Evolutionary conservation across 1,139 yeast species (phyloP), one percentile per base, ranked within the genome.

Genomic region (Taphrina confusa): DNA sequence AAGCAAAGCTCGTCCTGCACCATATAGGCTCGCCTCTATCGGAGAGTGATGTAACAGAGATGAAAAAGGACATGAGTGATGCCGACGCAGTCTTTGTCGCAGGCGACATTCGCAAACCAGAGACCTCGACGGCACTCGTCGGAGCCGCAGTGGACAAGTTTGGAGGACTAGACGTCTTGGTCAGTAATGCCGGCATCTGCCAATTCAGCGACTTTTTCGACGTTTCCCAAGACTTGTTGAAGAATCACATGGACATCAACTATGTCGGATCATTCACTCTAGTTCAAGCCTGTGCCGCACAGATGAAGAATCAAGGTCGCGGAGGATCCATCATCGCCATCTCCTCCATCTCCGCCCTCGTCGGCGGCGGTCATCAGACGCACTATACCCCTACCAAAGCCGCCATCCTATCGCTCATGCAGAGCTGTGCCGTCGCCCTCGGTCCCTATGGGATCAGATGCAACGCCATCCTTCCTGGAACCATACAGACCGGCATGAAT

Each of bases 371-470:
- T 14, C 78, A 79, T 68, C 75, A 78, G 65, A 81, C 83, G 16
- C 82, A 81, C 69, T 81, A 80, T 66, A 79, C 83, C 12, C 79
- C 83, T 62, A 81, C 82, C 68, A 83, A 84, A 27, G 84, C 84
- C 1, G 80, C 79, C n/a, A 70, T 77, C 63, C 83, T 80, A 64
- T 34, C 79, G 77, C 73, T 81, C 63, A 77, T 81, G 34, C 78
- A 74, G 68, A 80, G 82, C 3, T 73, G 81, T 64, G 82, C 84
- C 5, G 76, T 80, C 36, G 79, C 81, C 27, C 78, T 80, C 63
- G 83, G 83, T 3, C 65, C 65, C 51, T 59, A 62, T 20, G 72
- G 68, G 39, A 71, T 71, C 45, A 72, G 85, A 63, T 83, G 80
- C 50, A 81, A 81, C 68, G 74, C 81, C 36, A 77, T 81, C 23